Conservation (phyloP, 495 filamentous ascomycete genomes). For the Annulohypoxylon bovei region DNA sequence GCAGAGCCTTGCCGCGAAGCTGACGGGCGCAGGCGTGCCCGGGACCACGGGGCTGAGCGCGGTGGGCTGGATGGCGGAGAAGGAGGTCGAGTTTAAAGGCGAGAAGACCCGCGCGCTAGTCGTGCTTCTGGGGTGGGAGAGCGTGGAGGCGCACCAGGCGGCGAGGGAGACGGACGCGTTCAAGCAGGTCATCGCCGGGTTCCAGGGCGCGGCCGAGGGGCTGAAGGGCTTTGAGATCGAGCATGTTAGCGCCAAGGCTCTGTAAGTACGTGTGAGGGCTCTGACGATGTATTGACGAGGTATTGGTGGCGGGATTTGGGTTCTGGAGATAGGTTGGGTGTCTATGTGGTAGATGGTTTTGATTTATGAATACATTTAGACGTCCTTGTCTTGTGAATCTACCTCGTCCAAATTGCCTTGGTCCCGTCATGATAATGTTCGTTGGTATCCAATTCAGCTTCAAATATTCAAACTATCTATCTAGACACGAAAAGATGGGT, state of each 20-base stretch:
- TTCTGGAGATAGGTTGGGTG: background rate
- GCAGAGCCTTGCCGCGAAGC: background rate
- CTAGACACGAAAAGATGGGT: background rate
- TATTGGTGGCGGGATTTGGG: background rate
- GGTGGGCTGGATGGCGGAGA: slow-evolving; percentile 28
- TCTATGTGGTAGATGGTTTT: background rate
- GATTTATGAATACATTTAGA: slow-evolving; percentile 21
- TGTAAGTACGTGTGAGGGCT: background rate
- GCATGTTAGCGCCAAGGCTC: slow-evolving; percentile 14
- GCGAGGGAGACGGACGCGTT: slow-evolving; percentile 10
- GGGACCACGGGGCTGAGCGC: slow-evolving; percentile 22
- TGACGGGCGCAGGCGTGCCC: slow-evolving; percentile 6
- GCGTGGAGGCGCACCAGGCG: slow-evolving; percentile 23
- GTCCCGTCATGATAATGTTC: background rate
- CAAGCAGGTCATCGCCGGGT: slow-evolving; percentile 4
- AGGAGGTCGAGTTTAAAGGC: slow-evolving; percentile 28
- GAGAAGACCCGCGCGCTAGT: slow-evolving; percentile 24
- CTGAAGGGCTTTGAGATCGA: slow-evolving; percentile 25
- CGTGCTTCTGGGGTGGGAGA: slow-evolving; percentile 32
- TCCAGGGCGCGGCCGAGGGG: slow-evolving; percentile 8
- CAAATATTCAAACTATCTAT: background rate
- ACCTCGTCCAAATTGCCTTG: background rate
- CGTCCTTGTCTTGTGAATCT: background rate
- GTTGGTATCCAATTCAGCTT: background rate
- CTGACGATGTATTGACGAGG: background rate